These are phyloP conservation scores for Suhomyces sp. DNA, from an alignment of 805 yeast genomes.

Conservation along the genomic window DNA sequence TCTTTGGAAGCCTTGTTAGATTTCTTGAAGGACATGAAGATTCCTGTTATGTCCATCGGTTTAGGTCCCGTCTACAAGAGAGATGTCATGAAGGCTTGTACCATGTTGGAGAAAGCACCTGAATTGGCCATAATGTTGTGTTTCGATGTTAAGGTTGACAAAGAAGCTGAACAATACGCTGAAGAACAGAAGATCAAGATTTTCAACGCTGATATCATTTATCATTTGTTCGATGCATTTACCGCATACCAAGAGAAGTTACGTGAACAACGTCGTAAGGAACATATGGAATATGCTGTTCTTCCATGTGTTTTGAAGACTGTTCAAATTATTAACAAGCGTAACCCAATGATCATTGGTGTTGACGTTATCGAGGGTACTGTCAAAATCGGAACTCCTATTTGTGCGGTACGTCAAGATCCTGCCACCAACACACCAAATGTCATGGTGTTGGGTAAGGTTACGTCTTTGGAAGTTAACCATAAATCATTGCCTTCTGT, in stretches of 20 bases:
- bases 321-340: slow-evolving; percentile 92
- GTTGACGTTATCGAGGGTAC: slow-evolving; percentile 94
- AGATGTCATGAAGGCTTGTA: slow-evolving; percentile 95
- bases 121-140: slow-evolving; percentile 97
- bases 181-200: slow-evolving; percentile 87
- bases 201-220: slow-evolving; percentile 94
- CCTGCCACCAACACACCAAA: slow-evolving; percentile 76
- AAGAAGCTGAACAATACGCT: slow-evolving; percentile 98
- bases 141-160: slow-evolving; percentile 95
- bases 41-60: slow-evolving; percentile 98
- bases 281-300: slow-evolving; percentile 81
- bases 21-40: slow-evolving; percentile 97
- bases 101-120: slow-evolving; percentile 96
- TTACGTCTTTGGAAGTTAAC: slow-evolving; percentile 90
- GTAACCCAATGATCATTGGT: slow-evolving; percentile 99
- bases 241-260: slow-evolving; percentile 87
- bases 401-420: slow-evolving; percentile 86
- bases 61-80: slow-evolving; percentile 97
- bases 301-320: slow-evolving; percentile 96
- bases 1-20: slow-evolving; percentile 95
- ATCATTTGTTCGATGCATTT: slow-evolving; percentile 93
- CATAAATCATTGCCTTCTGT: slow-evolving; percentile 79
- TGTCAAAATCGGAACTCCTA: slow-evolving; percentile 89
- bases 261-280: slow-evolving; percentile 86
- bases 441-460: slow-evolving; percentile 78